These are phyloP conservation scores for Xylogone sp. DNA, from an alignment of 2,329 filamentous ascomycete species.

Conservation along the genomic window DNA sequence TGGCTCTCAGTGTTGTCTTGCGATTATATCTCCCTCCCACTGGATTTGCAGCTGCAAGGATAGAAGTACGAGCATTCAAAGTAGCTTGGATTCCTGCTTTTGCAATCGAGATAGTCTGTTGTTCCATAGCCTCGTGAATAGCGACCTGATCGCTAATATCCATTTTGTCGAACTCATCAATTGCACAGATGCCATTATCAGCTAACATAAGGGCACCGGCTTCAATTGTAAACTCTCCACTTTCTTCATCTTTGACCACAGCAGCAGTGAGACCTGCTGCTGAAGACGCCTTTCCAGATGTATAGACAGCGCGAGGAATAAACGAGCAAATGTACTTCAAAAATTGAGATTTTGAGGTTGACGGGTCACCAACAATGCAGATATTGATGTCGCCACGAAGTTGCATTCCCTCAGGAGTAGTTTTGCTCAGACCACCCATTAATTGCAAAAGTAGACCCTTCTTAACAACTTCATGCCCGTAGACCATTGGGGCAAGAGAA, in stretches of 20 bases:
- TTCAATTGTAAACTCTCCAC: constrained; percentile 97
- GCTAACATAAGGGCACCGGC: constrained; percentile 93
- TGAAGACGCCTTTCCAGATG: constrained; percentile 94
- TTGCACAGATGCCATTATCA: constrained; percentile 90
- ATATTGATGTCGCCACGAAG: constrained; percentile 98
- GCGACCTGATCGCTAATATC: constrained; percentile 97
- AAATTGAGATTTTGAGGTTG: constrained; percentile 96
- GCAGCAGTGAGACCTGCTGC: constrained; percentile 96
- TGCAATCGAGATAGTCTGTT: constrained; percentile 98
- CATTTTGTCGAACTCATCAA: constrained; percentile 99
- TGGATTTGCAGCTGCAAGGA: constrained; percentile 93
- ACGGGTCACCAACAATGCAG: constrained; percentile 95
- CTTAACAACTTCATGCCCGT: constrained; percentile 95
- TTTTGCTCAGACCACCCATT: constrained; percentile 92
- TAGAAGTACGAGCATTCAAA: constrained; percentile 90
- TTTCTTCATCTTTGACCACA: constrained; percentile 97
- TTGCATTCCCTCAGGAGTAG: constrained; percentile 90
- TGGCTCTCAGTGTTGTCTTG: constrained; percentile 86
- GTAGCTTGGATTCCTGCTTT: constrained; percentile 98
- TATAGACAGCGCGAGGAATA: constrained; percentile 94
- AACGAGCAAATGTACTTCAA: constrained; percentile 97
- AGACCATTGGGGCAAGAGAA: constrained; percentile 94
- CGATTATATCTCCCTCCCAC: constrained; percentile 96
- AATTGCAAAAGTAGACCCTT: constrained; percentile 92
- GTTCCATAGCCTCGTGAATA: constrained; percentile 99